Evolutionary conservation across 768 basidiomycete species (phyloP), one percentile per base, ranked within the genome.

Genomic region (Mycena olivaceomarginata): DNA sequence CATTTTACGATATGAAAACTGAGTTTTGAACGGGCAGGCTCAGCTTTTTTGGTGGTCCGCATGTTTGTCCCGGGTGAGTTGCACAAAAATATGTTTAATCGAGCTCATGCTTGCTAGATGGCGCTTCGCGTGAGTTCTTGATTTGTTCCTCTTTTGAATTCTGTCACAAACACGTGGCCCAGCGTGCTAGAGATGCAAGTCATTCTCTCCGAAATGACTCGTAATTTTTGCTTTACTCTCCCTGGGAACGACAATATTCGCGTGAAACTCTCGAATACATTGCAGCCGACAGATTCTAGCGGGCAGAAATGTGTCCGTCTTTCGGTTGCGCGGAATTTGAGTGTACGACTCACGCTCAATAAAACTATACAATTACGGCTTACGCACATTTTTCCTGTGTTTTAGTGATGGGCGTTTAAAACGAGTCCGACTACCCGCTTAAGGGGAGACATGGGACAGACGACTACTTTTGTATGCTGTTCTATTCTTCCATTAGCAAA

Each of bases 41-140:
- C 22, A 66, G 64, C 67, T 68, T 68, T 56, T n/a, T 68, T 41
- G 67, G 67, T 68, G 67, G 67, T n/a, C 67, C 67, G 53, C 67
- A 40, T 31, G 67, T 68, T 39, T 68, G 67, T 20, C 67, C 51
- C 16, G 67, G 51, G 67, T 68, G 53, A 68, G 67, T 56, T 56
- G 67, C 67, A 53, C 53, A 8, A 48, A 66, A 46, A 48, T 22
- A 66, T 45, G 45, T 25, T 66, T 66, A 66, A 46, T 66, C 46
- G 45, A 45, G 43, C 43, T 68, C 40, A 40, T 53, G 51, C 11
- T 8, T 68, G 48, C 13, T 68, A 68, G 67, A 37, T 68, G 67
- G 67, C 67, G 67, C 51, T 68, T 68, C 51, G 67, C 67, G 60
- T 62, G 60, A 60, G 70, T 64, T 53, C 37, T 7, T 66, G 9